Evolutionary conservation across 306 rosid genomes (phyloP).

Genomic region (Trifolium fragiferum): DNA sequence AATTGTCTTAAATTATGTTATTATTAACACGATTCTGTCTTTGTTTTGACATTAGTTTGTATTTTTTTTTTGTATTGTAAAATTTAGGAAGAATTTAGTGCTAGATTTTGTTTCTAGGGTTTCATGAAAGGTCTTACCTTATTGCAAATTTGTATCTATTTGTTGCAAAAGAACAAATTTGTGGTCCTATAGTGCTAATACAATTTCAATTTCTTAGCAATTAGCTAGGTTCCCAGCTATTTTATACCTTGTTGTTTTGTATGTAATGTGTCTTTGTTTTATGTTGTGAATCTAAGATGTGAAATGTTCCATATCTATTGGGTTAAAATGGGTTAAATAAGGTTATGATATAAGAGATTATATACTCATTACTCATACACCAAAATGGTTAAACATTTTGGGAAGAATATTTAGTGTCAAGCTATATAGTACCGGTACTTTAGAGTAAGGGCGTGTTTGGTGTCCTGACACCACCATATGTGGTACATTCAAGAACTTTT

Average conservation of each 20-base stretch:
- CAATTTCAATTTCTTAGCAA: background rate
- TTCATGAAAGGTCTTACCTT: constrained; percentile 20
- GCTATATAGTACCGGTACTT: too few species aligned
- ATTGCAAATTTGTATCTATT: too few species aligned
- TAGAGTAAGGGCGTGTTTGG: too few species aligned
- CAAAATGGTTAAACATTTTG: background rate
- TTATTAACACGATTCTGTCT: background rate
- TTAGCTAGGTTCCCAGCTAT: background rate
- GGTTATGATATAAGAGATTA: background rate
- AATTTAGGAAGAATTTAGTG: background rate
- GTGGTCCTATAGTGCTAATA: background rate
- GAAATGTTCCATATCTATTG: background rate
- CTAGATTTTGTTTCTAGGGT: constrained; percentile 36
- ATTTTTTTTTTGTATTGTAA: background rate
- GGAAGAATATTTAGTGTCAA: background rate
- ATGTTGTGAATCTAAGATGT: background rate
- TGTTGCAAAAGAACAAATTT: background rate
- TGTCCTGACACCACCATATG: too few species aligned
- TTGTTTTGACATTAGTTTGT: too few species aligned
- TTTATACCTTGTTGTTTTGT: background rate
- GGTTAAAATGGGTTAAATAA: background rate
- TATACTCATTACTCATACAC: background rate
- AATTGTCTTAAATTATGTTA: background rate
- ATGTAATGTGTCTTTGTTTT: background rate
- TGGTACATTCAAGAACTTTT: too few species aligned